Conservation (phyloP, 108 stramenopile genomes). For the Mediolabrus comicus region DNA sequence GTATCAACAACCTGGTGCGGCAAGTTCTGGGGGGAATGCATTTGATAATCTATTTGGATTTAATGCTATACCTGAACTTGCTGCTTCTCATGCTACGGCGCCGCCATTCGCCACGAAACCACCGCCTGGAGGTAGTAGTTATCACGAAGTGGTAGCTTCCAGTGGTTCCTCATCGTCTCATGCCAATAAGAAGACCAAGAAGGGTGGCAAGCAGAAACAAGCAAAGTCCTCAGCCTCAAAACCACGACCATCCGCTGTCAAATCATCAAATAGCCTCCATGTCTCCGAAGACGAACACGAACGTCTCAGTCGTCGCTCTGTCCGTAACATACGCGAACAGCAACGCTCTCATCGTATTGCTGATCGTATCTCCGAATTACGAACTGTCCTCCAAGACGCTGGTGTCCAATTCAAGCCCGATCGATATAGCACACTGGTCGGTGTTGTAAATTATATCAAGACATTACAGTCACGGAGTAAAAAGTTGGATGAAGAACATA, state of each 20-base stretch:
- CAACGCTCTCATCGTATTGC: conserved; percentile 74
- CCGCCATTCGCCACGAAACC: background rate
- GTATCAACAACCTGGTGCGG: no score
- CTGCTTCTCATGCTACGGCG: background rate
- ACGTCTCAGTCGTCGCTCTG: conserved; percentile 49
- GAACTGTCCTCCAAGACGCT: conserved; percentile 52
- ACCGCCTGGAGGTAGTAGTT: no score
- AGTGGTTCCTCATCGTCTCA: background rate
- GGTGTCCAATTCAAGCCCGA: conserved; percentile 72
- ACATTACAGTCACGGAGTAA: conserved; percentile 55
- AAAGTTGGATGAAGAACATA: conserved; percentile 70
- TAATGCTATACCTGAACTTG: conserved; percentile 7
- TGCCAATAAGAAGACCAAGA: conserved; percentile 28
- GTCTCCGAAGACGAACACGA: conserved; percentile 81
- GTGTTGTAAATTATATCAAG: conserved; percentile 74
- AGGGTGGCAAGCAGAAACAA: background rate
- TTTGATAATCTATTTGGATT: conserved; percentile 13
- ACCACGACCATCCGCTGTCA: background rate
- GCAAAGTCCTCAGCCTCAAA: background rate
- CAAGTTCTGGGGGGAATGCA: no score
- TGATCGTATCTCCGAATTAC: conserved; percentile 65
- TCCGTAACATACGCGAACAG: conserved; percentile 81
- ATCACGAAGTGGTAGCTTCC: no score
- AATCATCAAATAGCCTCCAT: conserved; percentile 6
- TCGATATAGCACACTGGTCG: conserved; percentile 73